Conservation (phyloP, 2,329 filamentous ascomycete species). For the Blumeriella jaapii region DNA sequence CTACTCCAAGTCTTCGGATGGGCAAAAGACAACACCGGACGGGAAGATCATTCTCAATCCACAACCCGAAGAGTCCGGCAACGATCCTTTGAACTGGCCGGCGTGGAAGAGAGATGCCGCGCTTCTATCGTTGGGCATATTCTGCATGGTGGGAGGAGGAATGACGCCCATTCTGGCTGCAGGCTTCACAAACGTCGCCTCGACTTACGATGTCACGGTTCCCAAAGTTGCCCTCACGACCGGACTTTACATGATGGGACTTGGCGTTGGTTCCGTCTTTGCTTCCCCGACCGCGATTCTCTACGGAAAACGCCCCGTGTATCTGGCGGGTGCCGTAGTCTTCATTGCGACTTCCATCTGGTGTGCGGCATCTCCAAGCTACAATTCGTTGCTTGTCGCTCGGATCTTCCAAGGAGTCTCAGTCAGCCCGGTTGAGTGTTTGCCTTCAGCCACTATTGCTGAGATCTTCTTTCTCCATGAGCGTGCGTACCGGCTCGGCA, state of each 20-base stretch:
- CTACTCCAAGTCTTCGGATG: slow-evolving; percentile 11
- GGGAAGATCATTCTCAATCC: slow-evolving; percentile 81
- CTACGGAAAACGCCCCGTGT: slow-evolving; percentile 83
- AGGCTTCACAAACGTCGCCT: slow-evolving; percentile 72
- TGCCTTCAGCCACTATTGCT: slow-evolving; percentile 86
- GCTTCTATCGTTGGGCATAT: slow-evolving; percentile 73
- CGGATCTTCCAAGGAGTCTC: slow-evolving; percentile 81
- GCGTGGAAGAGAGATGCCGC: slow-evolving; percentile 69
- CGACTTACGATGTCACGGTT: slow-evolving; percentile 52
- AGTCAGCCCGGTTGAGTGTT: slow-evolving; percentile 80
- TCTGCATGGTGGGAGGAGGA: slow-evolving; percentile 86
- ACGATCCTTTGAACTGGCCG: slow-evolving; percentile 91
- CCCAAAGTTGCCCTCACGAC: slow-evolving; percentile 76
- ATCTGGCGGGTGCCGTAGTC: slow-evolving; percentile 64
- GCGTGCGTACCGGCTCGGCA: slow-evolving; percentile 81
- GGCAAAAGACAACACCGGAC: slow-evolving; percentile 68
- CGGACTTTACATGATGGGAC: slow-evolving; percentile 85
- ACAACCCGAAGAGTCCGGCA: slow-evolving; percentile 80
- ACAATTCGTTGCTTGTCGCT: slow-evolving; percentile 66
- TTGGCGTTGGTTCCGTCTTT: slow-evolving; percentile 74
- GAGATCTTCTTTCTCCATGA: slow-evolving; percentile 97
- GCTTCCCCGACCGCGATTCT: slow-evolving; percentile 85
- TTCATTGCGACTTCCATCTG: slow-evolving; percentile 70
- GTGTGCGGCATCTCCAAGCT: slow-evolving; percentile 77
- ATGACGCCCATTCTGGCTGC: slow-evolving; percentile 86